Base-by-base conservation (phyloP, 2,329 filamentous ascomycete species). In the Venturia pyrina region DNA sequence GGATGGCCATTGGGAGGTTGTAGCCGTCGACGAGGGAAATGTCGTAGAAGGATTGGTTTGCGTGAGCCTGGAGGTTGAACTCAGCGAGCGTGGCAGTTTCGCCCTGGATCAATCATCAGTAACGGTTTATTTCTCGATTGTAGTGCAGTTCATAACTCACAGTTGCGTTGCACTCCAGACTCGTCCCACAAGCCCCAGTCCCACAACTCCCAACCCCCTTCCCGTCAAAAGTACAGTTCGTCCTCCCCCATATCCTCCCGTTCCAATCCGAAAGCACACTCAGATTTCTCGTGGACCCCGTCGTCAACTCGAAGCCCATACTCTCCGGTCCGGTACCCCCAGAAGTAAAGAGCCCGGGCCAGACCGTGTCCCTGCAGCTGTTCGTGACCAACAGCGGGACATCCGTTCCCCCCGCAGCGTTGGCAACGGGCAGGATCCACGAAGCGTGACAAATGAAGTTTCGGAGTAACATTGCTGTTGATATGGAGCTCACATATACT, bases 1-100 rank as follows among this genome's bases (percentile, higher is more conserved):
- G 75, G 48, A 83, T 84, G 41, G 85, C 87, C 68, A 93, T 73
- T 1, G 89, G 89, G 1, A 93, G 77, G 73, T 93, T 93, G 81
- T 93, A 93, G 61, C 90, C 90, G 73, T 95, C 90, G 28, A 95
- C 90, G 2, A 93, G 81, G 46, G 89, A 92, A 68, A 95, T 90
- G 75, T 95, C 90, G 77, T 93, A 93, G 74, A 91, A 95, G 11
- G 87, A 89, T 72, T 93, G 88, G 32, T 80, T 79, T 53, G 82
- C 77, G 41, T 88, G 87, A 34, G 87, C 89, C 61, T 85, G 83
- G 19, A 93, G 82, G 65, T 88, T 91, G 76, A 93, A 93, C 73
- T 96, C 91, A 46, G 89, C 90, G 15, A 96, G 82, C 1, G 89
- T 93, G 15, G 87, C 87, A 15, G 91, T 90, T 40, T 86, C 84